These are phyloP conservation scores for Udeniomyces megalosporus DNA, from an alignment of 768 basidiomycete genomes.

Conservation along the genomic window DNA sequence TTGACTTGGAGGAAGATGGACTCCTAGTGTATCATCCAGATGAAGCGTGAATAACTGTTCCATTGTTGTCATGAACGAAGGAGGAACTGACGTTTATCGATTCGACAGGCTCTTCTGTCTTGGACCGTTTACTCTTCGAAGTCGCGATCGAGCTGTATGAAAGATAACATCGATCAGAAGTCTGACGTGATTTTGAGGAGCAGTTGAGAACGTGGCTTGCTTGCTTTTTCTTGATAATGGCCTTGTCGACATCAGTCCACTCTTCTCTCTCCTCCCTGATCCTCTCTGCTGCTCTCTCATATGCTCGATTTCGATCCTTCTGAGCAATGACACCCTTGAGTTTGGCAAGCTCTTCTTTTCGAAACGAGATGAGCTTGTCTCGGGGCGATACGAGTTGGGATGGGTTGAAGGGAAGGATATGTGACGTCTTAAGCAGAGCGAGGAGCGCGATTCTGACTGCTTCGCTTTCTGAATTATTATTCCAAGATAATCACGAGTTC, in stretches of 20 bases:
- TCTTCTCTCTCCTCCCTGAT: conserved; percentile 3
- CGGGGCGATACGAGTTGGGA: conserved; percentile 4
- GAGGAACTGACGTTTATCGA: not conserved
- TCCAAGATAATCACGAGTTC: not conserved
- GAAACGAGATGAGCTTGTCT: conserved; percentile 1
- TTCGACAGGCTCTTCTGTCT: not conserved
- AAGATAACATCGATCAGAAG: not conserved
- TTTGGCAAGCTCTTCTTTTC: not conserved
- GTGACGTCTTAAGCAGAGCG: conserved; percentile 4
- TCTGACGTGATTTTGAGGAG: too few relatives aligned
- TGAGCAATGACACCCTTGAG: conserved; percentile 4
- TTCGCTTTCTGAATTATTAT: not conserved
- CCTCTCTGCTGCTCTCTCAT: conserved; percentile 1
- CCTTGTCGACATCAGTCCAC: conserved; percentile 8
- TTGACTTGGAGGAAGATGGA: conserved; percentile 59
- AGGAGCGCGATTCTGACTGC: not conserved
- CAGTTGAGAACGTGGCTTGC: too few relatives aligned
- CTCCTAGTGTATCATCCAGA: not conserved
- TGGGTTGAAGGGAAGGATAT: conserved; percentile 14
- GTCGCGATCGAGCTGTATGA: not conserved
- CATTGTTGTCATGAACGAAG: not conserved
- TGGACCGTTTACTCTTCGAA: conserved; percentile 1
- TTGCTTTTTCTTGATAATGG: not conserved
- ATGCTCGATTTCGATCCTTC: conserved; percentile 9
- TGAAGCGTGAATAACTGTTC: not conserved